Evolutionary conservation across 2,329 filamentous ascomycete species (phyloP).

Genomic region (Chaetomium globosum): DNA sequence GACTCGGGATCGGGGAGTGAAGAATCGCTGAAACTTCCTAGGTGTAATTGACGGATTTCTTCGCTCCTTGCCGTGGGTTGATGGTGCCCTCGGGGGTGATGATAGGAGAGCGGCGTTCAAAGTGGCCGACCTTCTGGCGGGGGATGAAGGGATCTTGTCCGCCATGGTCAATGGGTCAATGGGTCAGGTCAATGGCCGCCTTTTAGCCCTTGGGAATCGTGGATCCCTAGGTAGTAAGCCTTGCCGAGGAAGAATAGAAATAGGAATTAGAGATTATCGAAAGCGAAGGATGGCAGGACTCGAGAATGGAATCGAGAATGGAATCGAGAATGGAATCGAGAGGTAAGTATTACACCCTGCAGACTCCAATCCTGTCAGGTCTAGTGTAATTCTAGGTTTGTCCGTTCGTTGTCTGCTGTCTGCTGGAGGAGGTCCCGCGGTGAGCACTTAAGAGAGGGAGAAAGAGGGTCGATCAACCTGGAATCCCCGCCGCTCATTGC

Average conservation of each 20-base stretch:
- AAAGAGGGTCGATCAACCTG: slow-evolving; percentile 5
- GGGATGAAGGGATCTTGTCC: slow-evolving; percentile 29
- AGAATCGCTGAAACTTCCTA: slow-evolving; percentile 57
- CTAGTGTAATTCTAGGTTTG: neutral
- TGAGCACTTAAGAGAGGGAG: slow-evolving; percentile 3
- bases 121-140: slow-evolving; percentile 32
- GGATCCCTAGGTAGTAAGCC: neutral
- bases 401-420: neutral
- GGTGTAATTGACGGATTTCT: slow-evolving; percentile 58
- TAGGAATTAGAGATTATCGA: neutral
- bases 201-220: neutral
- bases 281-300: neutral
- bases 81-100: slow-evolving; percentile 38
- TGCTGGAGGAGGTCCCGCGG: neutral
- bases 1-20: slow-evolving; percentile 52
- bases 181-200: neutral
- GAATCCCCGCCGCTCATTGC: neutral
- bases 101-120: slow-evolving; percentile 34
- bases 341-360: neutral
- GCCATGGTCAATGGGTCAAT: slow-evolving; percentile 22
- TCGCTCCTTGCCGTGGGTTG: slow-evolving; percentile 47
- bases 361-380: neutral
- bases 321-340: neutral
- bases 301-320: neutral
- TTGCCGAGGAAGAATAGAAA: neutral